Evolutionary conservation across 2,329 filamentous ascomycete genomes (phyloP).

Genomic region (Allantophomopsis cytisporea): DNA sequence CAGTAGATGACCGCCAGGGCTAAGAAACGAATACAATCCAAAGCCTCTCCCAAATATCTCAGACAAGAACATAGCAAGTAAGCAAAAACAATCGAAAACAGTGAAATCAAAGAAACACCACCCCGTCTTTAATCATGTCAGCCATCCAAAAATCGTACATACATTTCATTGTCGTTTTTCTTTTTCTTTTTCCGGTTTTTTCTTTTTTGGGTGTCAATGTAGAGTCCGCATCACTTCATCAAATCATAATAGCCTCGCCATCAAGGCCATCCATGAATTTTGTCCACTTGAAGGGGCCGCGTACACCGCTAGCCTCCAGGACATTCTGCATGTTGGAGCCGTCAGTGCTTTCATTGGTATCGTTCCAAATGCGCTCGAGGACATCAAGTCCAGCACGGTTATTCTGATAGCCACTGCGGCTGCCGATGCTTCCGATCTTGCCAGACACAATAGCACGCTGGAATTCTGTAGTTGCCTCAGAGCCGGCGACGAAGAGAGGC

Average conservation of each 20-base stretch:
- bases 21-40: too few species aligned
- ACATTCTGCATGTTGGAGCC: too few species aligned
- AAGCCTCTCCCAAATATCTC: too few species aligned
- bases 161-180: too few species aligned
- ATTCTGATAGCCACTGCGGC: conserved; percentile 84
- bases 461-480: conserved; percentile 71
- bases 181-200: too few species aligned
- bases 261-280: conserved; percentile 25
- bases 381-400: conserved; percentile 79
- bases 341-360: conserved; percentile 3
- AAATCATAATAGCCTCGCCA: conserved; percentile 57
- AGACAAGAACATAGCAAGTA: too few species aligned
- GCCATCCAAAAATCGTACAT: too few species aligned
- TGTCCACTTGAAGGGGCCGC: conserved; percentile 14
- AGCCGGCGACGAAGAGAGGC: conserved; percentile 84
- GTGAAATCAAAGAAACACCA: too few species aligned
- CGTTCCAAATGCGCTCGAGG: conserved; percentile 68
- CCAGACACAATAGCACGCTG: conserved; percentile 69
- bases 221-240: conserved; percentile 10
- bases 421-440: conserved; percentile 76
- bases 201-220: background rate
- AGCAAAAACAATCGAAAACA: too few species aligned
- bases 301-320: conserved; percentile 4
- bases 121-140: too few species aligned
- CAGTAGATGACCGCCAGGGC: too few species aligned